Evolutionary conservation across 2,329 filamentous ascomycete species (phyloP), one percentile per base, ranked within the genome.

Genomic region (Colletotrichum cuscutae): DNA sequence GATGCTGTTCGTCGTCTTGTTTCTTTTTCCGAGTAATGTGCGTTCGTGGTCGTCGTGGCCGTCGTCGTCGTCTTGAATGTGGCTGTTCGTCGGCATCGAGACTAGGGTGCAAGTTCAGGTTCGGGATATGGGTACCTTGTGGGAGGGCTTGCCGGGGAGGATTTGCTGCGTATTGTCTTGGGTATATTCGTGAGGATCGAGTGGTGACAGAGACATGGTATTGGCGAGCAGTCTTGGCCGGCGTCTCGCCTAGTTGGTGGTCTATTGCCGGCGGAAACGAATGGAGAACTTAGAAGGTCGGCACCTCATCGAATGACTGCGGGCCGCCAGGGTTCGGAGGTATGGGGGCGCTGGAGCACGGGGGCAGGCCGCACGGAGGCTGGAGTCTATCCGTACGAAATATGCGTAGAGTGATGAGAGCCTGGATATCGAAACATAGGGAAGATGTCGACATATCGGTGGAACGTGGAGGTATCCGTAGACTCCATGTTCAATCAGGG

Each of bases 221-320:
- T 42, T 42, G 37, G 13, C 8, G 13, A 42, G 37, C 42, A 49
- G 42, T 49, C 42, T 49, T 12, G 37, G 22, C 15, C 42, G 24
- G 7, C 59, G 37, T n/a, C 37, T n/a, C 28, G 24, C 26, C 24
- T 49, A 5, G 12, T n/a, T 28, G 15, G 8, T 30, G 30, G 30
- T 54, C n/a, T 56, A 24, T 32, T 35, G 22, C 35, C 15, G 32
- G 56, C 35, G 59, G 24, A 22, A 22, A 22, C n/a, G 42, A 19
- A 49, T 49, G 8, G 9, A 67, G 11, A 35, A 35, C 32, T 35
- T 5, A 12, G 32, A 26, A 60, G 42, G 49, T 26, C 63, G 59
- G 49, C 30, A 49, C 19, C 42, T 49, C 42, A 52, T 67, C 57
- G 46, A 56, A 67, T 52, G 63, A 57, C 67, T 62, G 46, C 49